Base-by-base conservation (phyloP, 108 stramenopile species). In the Schizochytrium sp. region DNA sequence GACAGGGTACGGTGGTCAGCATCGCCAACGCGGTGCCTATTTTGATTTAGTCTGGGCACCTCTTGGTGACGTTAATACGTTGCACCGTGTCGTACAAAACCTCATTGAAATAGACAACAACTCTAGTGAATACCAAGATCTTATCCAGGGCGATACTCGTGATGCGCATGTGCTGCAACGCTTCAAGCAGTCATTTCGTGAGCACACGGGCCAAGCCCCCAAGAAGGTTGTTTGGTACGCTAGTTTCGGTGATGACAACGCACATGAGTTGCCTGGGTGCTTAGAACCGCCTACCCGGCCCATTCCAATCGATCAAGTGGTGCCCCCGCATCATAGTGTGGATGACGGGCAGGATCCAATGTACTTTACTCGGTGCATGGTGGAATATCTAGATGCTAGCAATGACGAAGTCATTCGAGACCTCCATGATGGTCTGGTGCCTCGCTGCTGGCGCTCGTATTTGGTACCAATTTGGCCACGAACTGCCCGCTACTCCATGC, bases 321-420 rank as follows among this genome's bases (percentile, higher is more conserved):
- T 83, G 38, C 76, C 76, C 2, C 76, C 76, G 76, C 76, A 83
- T 53, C 76, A 55, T 40, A 10, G 50, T 40, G 76, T 83, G 28
- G 50, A 55, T 53, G 28, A 38, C 13, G 76, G 76, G 15, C 50
- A 83, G 76, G 76, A 83, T 2, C 76, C 76, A 17, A 83, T 83
- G 50, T 83, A 83, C 76, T 83, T 83, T 83, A 17, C 47, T n/a
- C 47, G 76, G 28, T 53, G 50, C 53, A 49, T 83, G 50, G 53
- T 83, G 50, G 76, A 83, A 53, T 83, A 83, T 53, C 76, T 83
- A 53, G 76, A 83, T 2, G 47, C 50, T 13, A 55, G 50, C 76
- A 83, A 83, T 53, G 76, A 83, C 47, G 76, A 83, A 17, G 53
- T 83, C 76, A 83, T 83, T 42, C 76, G 76, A 13, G 76, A 83